Evolutionary conservation across 2,329 filamentous ascomycete species (phyloP).

Genomic region (Bipolaris bicolor): DNA sequence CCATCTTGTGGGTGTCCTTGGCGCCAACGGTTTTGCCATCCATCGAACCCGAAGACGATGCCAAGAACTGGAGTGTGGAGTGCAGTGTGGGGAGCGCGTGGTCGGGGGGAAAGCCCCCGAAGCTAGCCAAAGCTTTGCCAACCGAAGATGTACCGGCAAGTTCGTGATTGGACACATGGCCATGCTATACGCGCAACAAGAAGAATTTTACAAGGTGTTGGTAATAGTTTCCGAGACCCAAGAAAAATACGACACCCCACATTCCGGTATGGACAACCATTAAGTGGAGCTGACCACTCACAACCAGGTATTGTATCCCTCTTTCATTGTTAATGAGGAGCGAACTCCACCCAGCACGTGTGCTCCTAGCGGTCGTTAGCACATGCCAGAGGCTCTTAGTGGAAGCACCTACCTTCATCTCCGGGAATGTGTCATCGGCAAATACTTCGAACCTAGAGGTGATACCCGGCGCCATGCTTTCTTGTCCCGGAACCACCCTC

Average conservation of each 20-base stretch:
- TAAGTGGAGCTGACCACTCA: neutral
- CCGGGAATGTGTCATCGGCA: slow-evolving; percentile 40
- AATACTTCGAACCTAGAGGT: slow-evolving; percentile 54
- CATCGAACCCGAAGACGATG: slow-evolving; percentile 9
- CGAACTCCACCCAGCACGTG: slow-evolving; percentile 11
- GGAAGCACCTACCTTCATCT: slow-evolving; percentile 18
- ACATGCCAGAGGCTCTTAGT: neutral
- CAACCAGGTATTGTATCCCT: neutral
- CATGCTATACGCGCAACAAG: slow-evolving; percentile 4
- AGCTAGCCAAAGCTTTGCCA: slow-evolving; percentile 2
- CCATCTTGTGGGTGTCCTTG: neutral
- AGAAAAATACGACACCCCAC: slow-evolving; percentile 6
- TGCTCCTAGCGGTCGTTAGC: slow-evolving; percentile 10
- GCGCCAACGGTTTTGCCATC: slow-evolving; percentile 2
- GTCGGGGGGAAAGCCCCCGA: slow-evolving; percentile 12
- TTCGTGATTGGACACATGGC: slow-evolving; percentile 14
- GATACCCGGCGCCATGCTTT: slow-evolving; percentile 47
- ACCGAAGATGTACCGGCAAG: slow-evolving; percentile 13
- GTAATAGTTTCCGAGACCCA: neutral
- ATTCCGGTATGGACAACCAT: neutral
- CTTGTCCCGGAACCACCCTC: slow-evolving; percentile 37
- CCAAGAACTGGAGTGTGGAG: slow-evolving; percentile 24
- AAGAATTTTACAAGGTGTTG: neutral
- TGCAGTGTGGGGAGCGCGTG: slow-evolving; percentile 15
- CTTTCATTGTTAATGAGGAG: neutral